These are phyloP conservation scores for Xerocomus amazonicus DNA, from an alignment of 1,284 basidiomycete species.

Conservation along the genomic window DNA sequence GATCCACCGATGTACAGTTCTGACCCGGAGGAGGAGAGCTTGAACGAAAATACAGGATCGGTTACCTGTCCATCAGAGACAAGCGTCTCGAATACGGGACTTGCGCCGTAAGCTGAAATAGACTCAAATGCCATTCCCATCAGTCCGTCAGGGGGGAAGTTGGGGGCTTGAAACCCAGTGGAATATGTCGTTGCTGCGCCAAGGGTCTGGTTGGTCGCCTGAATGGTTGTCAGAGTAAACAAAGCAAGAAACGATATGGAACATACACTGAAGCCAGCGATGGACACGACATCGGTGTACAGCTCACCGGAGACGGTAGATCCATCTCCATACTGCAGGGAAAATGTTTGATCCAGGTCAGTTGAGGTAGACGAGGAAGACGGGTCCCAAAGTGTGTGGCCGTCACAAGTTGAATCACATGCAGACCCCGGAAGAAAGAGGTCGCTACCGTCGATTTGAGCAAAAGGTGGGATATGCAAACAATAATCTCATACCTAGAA, in stretches of 20 bases:
- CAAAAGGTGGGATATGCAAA: not conserved
- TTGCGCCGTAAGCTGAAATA: slow-evolving; percentile 19
- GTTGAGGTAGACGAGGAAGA: slow-evolving; percentile 35
- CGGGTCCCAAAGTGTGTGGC: slow-evolving; percentile 34
- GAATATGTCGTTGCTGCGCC: slow-evolving; percentile 29
- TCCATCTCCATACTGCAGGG: slow-evolving; percentile 52
- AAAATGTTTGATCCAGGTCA: slow-evolving; percentile 36
- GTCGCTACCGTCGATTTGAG: slow-evolving; percentile 10
- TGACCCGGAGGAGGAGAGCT: slow-evolving; percentile 25
- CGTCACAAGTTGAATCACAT: not conserved
- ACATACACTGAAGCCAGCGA: slow-evolving; percentile 29
- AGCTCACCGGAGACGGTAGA: slow-evolving; percentile 48
- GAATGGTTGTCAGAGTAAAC: not conserved
- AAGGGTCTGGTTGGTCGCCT: slow-evolving; percentile 30
- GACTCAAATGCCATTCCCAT: slow-evolving; percentile 32
- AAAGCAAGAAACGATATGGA: too few relatives aligned
- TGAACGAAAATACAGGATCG: slow-evolving; percentile 37
- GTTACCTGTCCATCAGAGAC: slow-evolving; percentile 21
- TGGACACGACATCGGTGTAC: slow-evolving; percentile 47
- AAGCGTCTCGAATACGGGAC: slow-evolving; percentile 26
- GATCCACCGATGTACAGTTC: slow-evolving; percentile 41
- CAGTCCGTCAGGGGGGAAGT: slow-evolving; percentile 32
- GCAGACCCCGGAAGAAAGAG: slow-evolving; percentile 10
- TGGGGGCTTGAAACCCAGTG: not conserved
- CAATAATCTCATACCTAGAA: slow-evolving; percentile 17